Evolutionary conservation across 768 basidiomycete species (phyloP), one percentile per base, ranked within the genome.

Genomic region (Filobasidium floriforme): DNA sequence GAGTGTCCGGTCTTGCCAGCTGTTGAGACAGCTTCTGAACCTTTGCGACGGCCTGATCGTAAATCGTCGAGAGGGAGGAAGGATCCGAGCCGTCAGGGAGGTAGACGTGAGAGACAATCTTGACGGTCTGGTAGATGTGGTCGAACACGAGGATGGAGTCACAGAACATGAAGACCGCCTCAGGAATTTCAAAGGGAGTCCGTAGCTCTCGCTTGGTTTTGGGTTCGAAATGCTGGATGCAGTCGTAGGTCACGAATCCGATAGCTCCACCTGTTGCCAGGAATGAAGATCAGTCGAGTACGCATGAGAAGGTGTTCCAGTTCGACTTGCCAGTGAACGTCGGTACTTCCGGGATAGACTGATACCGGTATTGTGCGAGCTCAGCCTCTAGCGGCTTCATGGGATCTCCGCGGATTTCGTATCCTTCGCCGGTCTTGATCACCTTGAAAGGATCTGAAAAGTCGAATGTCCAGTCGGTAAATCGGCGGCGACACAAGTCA

Each of bases 61-160:
- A 97, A n/a, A 89, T 85, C 72, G 89, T 89, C 4, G 87, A 82
- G 41, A 96, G 80, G 74, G 88, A 83, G 0, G 72, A 51, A 1
- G 73, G 66, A 9, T 85, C 80, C 0, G 84, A 85, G 22, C 85
- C 82, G 72, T 87, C 85, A 0, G 91, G 90, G 69, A 87, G 85
- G 80, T 92, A 91, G 69, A 98, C 89, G 76, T 99, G 96, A 19
- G 94, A 94, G 72, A 98, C 92, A 69, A 97, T 85, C 78, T 96
- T 97, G 80, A 98, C 81, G 43, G 84, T 90, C 79, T 97, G 94
- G 82, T 85, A 96, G 67, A 98, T 87, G 79, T 98, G 96, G 77
- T 99, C 96, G 79, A 92, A 98, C 73, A 98, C 85, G 77, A 99
- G 85, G 69, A 99, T 84, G 15, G 93, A 92, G 78, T 97, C 93